Evolutionary conservation across 2,329 filamentous ascomycete species (phyloP).

Genomic region (Gremmenia infestans): DNA sequence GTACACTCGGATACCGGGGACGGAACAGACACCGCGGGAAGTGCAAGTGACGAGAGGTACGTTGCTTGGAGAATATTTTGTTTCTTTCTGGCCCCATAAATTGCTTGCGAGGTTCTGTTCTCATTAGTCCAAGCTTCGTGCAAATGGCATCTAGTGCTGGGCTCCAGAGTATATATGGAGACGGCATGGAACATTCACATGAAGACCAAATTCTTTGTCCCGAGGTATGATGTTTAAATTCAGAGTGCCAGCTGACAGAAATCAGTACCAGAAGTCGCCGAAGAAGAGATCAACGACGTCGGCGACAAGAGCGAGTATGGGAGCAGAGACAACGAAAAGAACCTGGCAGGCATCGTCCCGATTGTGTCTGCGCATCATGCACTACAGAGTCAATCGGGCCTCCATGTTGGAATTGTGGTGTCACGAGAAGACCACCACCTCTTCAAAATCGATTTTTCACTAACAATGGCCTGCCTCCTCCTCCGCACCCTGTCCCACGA

Average conservation of each 20-base stretch:
- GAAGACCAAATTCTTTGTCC: neutral
- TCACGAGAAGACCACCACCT: constrained; percentile 27
- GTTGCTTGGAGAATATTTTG: neutral
- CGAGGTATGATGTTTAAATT: neutral
- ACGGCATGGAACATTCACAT: neutral
- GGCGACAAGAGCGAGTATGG: constrained; percentile 34
- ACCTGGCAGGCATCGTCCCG: constrained; percentile 40
- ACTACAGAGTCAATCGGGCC: constrained; percentile 29
- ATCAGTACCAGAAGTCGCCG: constrained; percentile 30
- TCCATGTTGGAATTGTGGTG: constrained; percentile 40
- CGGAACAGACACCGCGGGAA: constrained; percentile 31
- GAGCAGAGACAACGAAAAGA: constrained; percentile 40
- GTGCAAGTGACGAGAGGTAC: constrained; percentile 35
- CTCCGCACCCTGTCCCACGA: constrained; percentile 16
- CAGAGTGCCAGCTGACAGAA: constrained; percentile 2
- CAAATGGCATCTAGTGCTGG: too few relatives aligned
- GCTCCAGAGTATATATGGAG: too few relatives aligned
- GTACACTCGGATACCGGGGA: constrained; percentile 23
- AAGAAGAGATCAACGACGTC: constrained; percentile 32
- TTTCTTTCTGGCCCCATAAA: too few relatives aligned
- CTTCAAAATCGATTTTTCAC: constrained; percentile 17
- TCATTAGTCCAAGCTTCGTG: too few relatives aligned
- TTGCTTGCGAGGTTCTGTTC: too few relatives aligned
- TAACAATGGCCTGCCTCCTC: constrained; percentile 15
- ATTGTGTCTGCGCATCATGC: constrained; percentile 41